Evolutionary conservation across 352 stramenopile genomes (phyloP).

Genomic region (Pythium phragmitis): DNA sequence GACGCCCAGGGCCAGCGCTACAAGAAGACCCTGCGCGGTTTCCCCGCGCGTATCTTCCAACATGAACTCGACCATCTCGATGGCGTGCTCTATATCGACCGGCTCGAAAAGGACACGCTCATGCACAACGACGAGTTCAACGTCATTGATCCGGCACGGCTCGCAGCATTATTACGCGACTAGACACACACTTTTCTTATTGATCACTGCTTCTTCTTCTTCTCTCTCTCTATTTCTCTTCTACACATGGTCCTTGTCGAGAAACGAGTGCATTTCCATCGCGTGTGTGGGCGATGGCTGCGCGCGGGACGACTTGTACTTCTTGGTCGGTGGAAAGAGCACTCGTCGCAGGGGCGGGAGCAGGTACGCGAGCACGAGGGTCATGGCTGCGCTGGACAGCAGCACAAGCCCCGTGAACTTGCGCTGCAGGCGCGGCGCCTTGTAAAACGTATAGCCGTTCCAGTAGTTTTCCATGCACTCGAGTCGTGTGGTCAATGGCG

Average conservation of each 20-base stretch:
- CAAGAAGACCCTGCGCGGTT: slow-evolving; percentile 62
- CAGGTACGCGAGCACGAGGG: slow-evolving; percentile 22
- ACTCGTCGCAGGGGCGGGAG: slow-evolving; percentile 1
- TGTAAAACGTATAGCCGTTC: slow-evolving; percentile 80
- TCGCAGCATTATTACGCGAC: slow-evolving; percentile 59
- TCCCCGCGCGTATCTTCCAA: slow-evolving; percentile 83
- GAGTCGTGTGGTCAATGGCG: slow-evolving; percentile 63
- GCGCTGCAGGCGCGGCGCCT: slow-evolving; percentile 26
- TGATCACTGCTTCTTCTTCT: too few relatives aligned
- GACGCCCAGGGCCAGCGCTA: slow-evolving; percentile 48
- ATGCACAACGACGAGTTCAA: slow-evolving; percentile 87
- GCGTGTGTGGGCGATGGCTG: not conserved
- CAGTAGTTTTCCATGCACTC: slow-evolving; percentile 81
- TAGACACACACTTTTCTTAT: slow-evolving; percentile 6
- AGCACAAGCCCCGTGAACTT: slow-evolving; percentile 31
- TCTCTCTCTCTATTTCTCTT: not conserved
- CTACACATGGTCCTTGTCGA: slow-evolving; percentile 29
- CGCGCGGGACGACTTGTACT: slow-evolving; percentile 7
- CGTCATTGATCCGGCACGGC: slow-evolving; percentile 53
- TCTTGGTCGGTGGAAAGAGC: slow-evolving; percentile 15
- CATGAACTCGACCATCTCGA: slow-evolving; percentile 83
- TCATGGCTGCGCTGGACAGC: slow-evolving; percentile 29
- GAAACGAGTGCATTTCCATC: slow-evolving; percentile 16
- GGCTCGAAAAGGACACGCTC: slow-evolving; percentile 60
- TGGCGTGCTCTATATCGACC: slow-evolving; percentile 74